phyloP scores from a whole-genome alignment of 2,329 filamentous ascomycete species.

The Cytospora paraplurivora region DNA sequence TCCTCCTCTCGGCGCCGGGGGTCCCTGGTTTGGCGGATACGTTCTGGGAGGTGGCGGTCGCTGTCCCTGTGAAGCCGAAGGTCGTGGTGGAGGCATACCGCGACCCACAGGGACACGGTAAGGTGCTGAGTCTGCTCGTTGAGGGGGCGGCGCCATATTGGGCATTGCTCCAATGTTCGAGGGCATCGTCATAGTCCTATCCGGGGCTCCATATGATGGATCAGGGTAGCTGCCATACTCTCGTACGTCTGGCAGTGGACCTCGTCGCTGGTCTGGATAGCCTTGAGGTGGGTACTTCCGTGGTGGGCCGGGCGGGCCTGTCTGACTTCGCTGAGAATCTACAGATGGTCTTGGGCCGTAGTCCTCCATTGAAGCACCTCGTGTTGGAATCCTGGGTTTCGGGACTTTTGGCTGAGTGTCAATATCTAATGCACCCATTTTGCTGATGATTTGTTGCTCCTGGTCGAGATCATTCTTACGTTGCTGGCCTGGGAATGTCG shows the following conservation, averaged over 20 bases:
- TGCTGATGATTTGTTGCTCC: conserved; percentile 45
- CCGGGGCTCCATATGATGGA: conserved; percentile 52
- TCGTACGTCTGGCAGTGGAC: conserved; percentile 36
- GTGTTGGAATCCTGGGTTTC: conserved; percentile 24
- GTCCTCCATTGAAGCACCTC: conserved; percentile 34
- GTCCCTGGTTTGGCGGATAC: conserved; percentile 50
- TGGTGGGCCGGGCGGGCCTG: conserved; percentile 38
- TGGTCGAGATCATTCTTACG: conserved; percentile 44
- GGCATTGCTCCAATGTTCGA: conserved; percentile 45
- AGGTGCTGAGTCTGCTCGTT: conserved; percentile 48
- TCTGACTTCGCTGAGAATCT: conserved; percentile 41
- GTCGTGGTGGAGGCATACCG: conserved; percentile 50
- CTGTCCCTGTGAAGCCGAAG: conserved; percentile 58
- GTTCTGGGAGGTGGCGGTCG: conserved; percentile 56
- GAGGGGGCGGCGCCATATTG: conserved; percentile 38
- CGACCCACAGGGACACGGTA: conserved; percentile 49
- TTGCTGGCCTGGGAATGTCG: conserved; percentile 45
- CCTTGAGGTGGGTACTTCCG: conserved; percentile 43
- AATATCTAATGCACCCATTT: conserved; percentile 47
- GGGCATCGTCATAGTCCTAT: conserved; percentile 66
- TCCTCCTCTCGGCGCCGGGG: conserved; percentile 38
- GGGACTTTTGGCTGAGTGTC: conserved; percentile 22
- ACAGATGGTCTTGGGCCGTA: conserved; percentile 38
- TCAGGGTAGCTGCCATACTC: conserved; percentile 44
- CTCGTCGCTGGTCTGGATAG: conserved; percentile 42